Conservation (phyloP, 2,329 filamentous ascomycete genomes). For the Venturia aucupariae region DNA sequence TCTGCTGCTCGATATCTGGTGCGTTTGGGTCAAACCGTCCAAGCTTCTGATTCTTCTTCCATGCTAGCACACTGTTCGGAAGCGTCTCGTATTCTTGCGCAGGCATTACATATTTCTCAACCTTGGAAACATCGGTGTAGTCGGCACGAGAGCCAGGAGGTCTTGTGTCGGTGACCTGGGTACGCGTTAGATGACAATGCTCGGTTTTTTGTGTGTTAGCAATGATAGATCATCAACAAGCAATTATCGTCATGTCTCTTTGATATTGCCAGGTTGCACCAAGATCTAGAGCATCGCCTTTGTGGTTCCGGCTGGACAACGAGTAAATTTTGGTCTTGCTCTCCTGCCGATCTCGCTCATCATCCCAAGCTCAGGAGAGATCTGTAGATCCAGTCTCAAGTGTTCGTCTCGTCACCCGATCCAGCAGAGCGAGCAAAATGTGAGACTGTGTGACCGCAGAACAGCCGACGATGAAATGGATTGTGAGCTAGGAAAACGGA, state of each 20-base stretch:
- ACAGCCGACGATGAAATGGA: background rate
- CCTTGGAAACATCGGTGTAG: slow-evolving; percentile 68
- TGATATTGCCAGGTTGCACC: background rate
- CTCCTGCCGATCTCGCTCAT: background rate
- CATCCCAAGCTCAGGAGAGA: background rate
- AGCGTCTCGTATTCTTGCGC: slow-evolving; percentile 76
- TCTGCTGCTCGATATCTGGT: slow-evolving; percentile 62
- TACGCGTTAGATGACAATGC: background rate
- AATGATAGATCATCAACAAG: background rate
- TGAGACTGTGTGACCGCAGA: background rate
- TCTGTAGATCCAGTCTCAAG: background rate
- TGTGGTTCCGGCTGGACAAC: background rate
- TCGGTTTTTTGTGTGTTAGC: background rate
- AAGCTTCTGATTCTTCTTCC: slow-evolving; percentile 93
- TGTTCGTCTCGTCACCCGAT: background rate
- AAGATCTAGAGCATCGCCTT: background rate
- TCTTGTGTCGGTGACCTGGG: slow-evolving; percentile 69
- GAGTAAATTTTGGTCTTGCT: background rate
- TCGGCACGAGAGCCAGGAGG: slow-evolving; percentile 67
- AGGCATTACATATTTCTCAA: slow-evolving; percentile 89
- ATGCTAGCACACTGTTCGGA: slow-evolving; percentile 80
- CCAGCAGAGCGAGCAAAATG: background rate
- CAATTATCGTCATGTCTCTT: background rate
- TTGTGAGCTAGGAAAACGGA: background rate
- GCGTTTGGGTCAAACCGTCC: slow-evolving; percentile 89